Base-by-base conservation (phyloP, 441 rosid species). In the Cnidoscolus chayamansa region DNA sequence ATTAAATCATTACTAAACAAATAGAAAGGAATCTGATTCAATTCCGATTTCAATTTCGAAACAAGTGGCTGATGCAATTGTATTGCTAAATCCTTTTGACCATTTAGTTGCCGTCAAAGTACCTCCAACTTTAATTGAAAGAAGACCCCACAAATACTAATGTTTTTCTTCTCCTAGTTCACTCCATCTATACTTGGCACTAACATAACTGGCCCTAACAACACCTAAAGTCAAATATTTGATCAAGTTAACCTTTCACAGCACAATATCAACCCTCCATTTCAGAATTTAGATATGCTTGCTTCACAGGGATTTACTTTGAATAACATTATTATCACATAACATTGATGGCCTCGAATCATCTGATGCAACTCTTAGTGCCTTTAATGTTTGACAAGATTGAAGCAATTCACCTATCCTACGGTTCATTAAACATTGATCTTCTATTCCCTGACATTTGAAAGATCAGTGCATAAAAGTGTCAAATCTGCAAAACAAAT, bases 401-500 rank as follows among this genome's bases (percentile, higher is more conserved):
- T 4, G 7, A 48, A 59, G 13, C 3, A 59, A 40, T 30, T 57
- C 55, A 47, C 57, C 10, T 25, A 55, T 68, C 37, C 63, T 37
- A 55, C 2, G 7, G 13, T 57, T 30, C 19, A 43, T 70, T 47
- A 10, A 70, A 40, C 56, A 58, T 47, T 25, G 30, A 25, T n/a
- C 15, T 16, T 30, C 7, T 30, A 4, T 16, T 20, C 63, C 57
- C 40, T 32, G 56, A 2, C 16, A 43, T 17, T 31, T 47, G 17
- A 45, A 6, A 7, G 55, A 47, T 47, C 32, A 70, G 66, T 16
- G n/a, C 35, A 12, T 55, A 51, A 55, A 19, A 10, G 1, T 13
- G 47, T 31, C 31, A 12, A 25, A 69, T 69, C 72, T 3, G 43
- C 31, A 58, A 70, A 60, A 70, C 8, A 59, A 47, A 20, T 11